Base-by-base conservation (phyloP, 2,329 filamentous ascomycete species). In the Talaromyces sp. region DNA sequence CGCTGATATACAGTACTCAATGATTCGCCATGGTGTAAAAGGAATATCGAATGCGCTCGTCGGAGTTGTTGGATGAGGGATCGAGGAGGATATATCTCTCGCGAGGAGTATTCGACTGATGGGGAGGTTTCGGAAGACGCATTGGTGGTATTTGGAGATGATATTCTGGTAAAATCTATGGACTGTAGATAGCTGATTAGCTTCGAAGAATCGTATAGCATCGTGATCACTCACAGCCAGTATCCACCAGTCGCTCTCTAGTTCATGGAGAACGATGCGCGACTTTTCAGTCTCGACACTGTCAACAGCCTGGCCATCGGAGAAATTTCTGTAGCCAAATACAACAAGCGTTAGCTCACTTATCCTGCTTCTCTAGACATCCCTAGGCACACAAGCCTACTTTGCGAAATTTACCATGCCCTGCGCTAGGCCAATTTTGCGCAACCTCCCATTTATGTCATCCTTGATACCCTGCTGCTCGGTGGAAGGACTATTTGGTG, bases 191-290 rank as follows among this genome's bases (percentile, higher is more conserved):
- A 59, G 39, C 64, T 67, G 64, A 63, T 66, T 61, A 57, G 65
- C 22, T 54, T 24, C 49, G 54, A 19, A 60, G 13, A 22, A 33
- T 16, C 8, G 57, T 43, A 19, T 37, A 27, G 11, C 31, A 9
- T 14, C 16, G 5, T 16, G 50, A 27, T 47, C 60, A 80, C 90
- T 74, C 82, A 96, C 93, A 67, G 92, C 93, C 66, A 98, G 81
- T 68, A 98, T 89, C 96, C 96, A 99, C 95, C 95, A 99, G 35
- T 91, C 91, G 16, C 86, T 82, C 76, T 99, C 94, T 69, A 99
- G 80, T 80, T 99, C 93, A 72, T 92, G 88, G 52, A 97, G 81
- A 39, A 98, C 84, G 39, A 97, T 89, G 37, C 93, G 87, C 59
- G 90, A 88, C 81, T 91, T 95, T 72, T 97, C 91, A 1, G 95